phyloP scores from a whole-genome alignment of 2,329 filamentous ascomycete species.

The Ophiocordyceps australis region DNA sequence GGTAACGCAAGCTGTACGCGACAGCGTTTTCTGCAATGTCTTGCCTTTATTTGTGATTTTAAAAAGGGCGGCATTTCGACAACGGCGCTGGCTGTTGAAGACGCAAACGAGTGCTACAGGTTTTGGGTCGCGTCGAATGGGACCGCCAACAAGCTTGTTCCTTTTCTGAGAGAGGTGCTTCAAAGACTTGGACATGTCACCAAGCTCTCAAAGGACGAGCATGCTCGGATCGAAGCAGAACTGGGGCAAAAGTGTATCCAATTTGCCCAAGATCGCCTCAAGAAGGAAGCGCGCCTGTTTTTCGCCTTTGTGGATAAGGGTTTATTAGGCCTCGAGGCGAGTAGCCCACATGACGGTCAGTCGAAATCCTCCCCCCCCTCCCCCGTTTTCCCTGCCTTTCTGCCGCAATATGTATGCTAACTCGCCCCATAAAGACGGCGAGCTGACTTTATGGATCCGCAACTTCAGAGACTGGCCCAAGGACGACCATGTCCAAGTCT shows the following conservation, averaged over 20 bases:
- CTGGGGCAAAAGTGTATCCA: slow-evolving; percentile 2
- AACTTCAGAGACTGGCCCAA: neutral
- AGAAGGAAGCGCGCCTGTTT: slow-evolving; percentile 6
- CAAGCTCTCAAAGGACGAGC: neutral
- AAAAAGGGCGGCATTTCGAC: slow-evolving; percentile 23
- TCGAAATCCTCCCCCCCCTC: too few relatives aligned
- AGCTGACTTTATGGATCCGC: neutral
- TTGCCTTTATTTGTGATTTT: slow-evolving; percentile 26
- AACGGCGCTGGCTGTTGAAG: slow-evolving; percentile 24
- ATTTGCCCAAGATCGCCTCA: slow-evolving; percentile 8
- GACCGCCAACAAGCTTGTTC: slow-evolving; percentile 5
- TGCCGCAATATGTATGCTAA: too few relatives aligned
- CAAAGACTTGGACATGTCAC: neutral
- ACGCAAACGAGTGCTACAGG: slow-evolving; percentile 9
- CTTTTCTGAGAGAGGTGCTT: slow-evolving; percentile 13
- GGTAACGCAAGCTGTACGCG: neutral
- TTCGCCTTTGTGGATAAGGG: neutral
- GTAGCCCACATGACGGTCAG: neutral
- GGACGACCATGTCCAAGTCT: neutral
- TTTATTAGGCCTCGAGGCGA: neutral
- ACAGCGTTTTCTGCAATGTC: slow-evolving; percentile 15
- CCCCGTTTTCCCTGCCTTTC: too few relatives aligned
- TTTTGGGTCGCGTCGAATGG: slow-evolving; percentile 26
- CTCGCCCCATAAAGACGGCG: too few relatives aligned
- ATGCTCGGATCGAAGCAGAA: neutral